phyloP scores from a whole-genome alignment of 2,329 filamentous ascomycete species.

The Claviceps cyperi region DNA sequence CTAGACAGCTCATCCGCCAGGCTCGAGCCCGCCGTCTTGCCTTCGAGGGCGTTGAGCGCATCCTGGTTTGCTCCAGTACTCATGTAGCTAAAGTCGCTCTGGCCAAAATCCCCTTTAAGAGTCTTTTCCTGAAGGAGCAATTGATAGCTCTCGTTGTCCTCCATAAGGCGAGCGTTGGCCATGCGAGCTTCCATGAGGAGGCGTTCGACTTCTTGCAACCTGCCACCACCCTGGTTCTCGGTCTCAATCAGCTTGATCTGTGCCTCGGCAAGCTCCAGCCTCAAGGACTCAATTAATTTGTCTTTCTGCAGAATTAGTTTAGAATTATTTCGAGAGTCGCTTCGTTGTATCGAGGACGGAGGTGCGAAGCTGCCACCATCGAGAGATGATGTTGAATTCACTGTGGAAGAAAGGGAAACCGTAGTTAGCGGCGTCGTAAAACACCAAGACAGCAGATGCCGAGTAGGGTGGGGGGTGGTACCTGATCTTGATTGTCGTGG shows the following conservation, averaged over 20 bases:
- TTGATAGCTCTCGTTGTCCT: conserved; percentile 98
- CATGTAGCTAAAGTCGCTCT: conserved; percentile 65
- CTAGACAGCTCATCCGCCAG: conserved; percentile 83
- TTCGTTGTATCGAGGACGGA: conserved; percentile 68
- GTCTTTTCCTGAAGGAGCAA: conserved; percentile 89
- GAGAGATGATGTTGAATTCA: conserved; percentile 50
- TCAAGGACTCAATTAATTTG: conserved; percentile 82
- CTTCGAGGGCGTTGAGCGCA: conserved; percentile 49
- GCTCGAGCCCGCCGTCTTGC: conserved; percentile 36
- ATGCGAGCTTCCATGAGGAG: conserved; percentile 83
- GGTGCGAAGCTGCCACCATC: conserved; percentile 75
- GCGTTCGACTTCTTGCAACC: conserved; percentile 79
- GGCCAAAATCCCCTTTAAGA: conserved; percentile 81
- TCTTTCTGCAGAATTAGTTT: conserved; percentile 90
- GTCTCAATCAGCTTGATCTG: conserved; percentile 93
- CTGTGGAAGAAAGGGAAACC: conserved; percentile 12
- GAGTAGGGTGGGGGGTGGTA: conserved; percentile 19
- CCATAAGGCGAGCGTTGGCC: conserved; percentile 90
- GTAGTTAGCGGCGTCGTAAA: conserved; percentile 8
- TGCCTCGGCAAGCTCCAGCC: conserved; percentile 83
- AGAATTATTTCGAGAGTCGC: conserved; percentile 78
- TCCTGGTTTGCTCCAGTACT: conserved; percentile 44
- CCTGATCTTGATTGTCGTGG: conserved; percentile 42
- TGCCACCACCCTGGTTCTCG: conserved; percentile 81
- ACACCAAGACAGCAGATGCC: not conserved